Evolutionary conservation across 2,329 filamentous ascomycete genomes (phyloP).

Genomic region (Fusarium napiforme): DNA sequence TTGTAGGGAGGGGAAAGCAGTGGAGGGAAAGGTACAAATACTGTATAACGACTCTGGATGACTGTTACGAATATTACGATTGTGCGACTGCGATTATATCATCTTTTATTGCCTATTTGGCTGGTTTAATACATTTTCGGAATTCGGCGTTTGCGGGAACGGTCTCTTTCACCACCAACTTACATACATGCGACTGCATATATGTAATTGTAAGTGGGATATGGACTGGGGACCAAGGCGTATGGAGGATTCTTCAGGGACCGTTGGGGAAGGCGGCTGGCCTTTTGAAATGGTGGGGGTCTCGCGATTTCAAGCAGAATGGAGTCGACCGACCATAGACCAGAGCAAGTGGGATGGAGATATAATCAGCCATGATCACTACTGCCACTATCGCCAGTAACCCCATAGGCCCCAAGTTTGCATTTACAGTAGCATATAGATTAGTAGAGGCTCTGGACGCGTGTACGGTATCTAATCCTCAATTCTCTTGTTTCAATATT

Average conservation of each 20-base stretch:
- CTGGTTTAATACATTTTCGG: slow-evolving; percentile 42
- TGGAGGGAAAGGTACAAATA: slow-evolving; percentile 16
- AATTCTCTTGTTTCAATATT: slow-evolving; percentile 25
- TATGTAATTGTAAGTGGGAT: slow-evolving; percentile 30
- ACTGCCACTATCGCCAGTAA: background rate
- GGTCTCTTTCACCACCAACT: slow-evolving; percentile 1
- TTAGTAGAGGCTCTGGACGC: slow-evolving; percentile 37
- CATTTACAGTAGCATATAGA: slow-evolving; percentile 39
- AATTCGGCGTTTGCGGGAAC: slow-evolving; percentile 44
- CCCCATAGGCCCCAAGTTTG: slow-evolving; percentile 5
- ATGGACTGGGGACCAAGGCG: slow-evolving; percentile 35
- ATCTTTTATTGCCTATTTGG: slow-evolving; percentile 35
- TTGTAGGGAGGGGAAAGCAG: background rate
- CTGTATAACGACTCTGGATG: slow-evolving; percentile 46
- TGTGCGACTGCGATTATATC: slow-evolving; percentile 39
- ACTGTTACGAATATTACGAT: slow-evolving; percentile 45
- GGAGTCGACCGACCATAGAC: slow-evolving; percentile 17
- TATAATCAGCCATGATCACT: slow-evolving; percentile 14
- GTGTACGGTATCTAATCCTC: slow-evolving; percentile 44
- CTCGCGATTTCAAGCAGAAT: background rate
- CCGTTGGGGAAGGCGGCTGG: slow-evolving; percentile 20
- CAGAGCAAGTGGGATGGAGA: slow-evolving; percentile 13
- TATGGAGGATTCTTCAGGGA: slow-evolving; percentile 30
- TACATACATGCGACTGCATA: slow-evolving; percentile 22
- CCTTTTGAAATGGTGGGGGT: slow-evolving; percentile 22